Evolutionary conservation across 768 basidiomycete species (phyloP).

Genomic region (Lactarius quietus): DNA sequence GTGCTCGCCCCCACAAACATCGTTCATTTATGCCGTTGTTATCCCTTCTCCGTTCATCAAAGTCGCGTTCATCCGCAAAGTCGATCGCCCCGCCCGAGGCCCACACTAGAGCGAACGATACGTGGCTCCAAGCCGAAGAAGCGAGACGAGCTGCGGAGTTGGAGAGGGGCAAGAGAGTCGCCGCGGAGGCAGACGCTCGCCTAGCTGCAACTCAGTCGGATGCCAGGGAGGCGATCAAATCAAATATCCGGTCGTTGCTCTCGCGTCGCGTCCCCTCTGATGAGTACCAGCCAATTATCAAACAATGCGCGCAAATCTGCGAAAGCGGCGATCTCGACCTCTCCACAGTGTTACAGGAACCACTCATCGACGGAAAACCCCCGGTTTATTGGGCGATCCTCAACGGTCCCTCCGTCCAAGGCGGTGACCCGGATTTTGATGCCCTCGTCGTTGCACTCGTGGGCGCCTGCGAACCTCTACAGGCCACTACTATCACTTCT

Average conservation of each 20-base stretch:
- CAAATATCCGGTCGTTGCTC: conserved; percentile 35
- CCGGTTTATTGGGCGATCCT: conserved; percentile 74
- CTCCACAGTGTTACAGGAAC: conserved; percentile 55
- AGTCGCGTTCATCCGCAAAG: not conserved
- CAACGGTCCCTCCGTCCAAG: conserved; percentile 36
- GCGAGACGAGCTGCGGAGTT: not conserved
- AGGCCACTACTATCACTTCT: conserved; percentile 36
- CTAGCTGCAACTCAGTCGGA: not conserved
- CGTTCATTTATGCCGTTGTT: not conserved
- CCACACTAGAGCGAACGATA: not conserved
- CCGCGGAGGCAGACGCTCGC: conserved; percentile 1
- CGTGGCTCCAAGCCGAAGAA: not conserved
- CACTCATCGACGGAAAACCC: conserved; percentile 57
- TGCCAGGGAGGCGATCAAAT: conserved; percentile 1
- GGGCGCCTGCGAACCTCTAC: conserved; percentile 39
- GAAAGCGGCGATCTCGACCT: conserved; percentile 45
- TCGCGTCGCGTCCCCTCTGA: conserved; percentile 31
- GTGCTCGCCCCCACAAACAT: not conserved
- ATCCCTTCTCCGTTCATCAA: not conserved
- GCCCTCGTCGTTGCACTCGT: conserved; percentile 51
- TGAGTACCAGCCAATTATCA: conserved; percentile 42
- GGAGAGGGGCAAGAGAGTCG: not conserved
- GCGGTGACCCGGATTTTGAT: conserved; percentile 18
- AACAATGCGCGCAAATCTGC: conserved; percentile 61
- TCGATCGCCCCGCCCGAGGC: not conserved